Evolutionary conservation across 108 stramenopile species (phyloP), one percentile per base, ranked within the genome.

Genomic region (Pseudonitzschia pungens): DNA sequence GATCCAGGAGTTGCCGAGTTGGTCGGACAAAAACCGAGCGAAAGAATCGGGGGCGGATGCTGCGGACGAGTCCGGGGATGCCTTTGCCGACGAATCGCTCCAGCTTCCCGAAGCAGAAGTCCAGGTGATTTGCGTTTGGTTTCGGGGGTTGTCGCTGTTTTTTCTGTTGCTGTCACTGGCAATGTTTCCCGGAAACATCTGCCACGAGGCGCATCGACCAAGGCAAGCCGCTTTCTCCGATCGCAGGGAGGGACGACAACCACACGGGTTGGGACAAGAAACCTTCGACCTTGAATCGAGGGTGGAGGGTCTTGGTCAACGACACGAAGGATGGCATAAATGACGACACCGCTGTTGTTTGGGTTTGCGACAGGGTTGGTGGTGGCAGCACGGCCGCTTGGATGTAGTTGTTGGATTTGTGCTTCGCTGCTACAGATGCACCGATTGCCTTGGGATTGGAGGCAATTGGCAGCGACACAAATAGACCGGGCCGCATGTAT

Each of bases 401-500:
- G 14, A 64, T 68, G 59, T 44, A 0, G 29, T 69, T 70, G 16
- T 48, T 48, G 45, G 36, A 2, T 36, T 48, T 48, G 45, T 48
- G 5, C 11, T 74, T 44, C 1, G 53, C 64, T n/a, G 1, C 31
- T 4, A 8, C 14, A 14, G 45, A 48, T 2, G 3, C 45, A 12
- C 45, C 18, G 14, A 6, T 36, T 6, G 45, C 45, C 14, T 48
- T 48, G 1, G 6, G 36, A 36, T 36, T 36, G 36, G 67, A 28
- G 1, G 69, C 31, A 21, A 60, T 64, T 33, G 76, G 76, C 64
- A 77, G 57, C 14, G 48, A 65, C 52, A 77, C 21, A 36, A 52
- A 62, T 24, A 77, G 42, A 10, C 76, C 76, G 7, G 76, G 68
- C 24, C 40, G 22, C 48, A 69, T 65, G 48, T 77, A 77, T 29